Conservation (phyloP, 805 yeast species). For the Candida silvicultrix region DNA sequence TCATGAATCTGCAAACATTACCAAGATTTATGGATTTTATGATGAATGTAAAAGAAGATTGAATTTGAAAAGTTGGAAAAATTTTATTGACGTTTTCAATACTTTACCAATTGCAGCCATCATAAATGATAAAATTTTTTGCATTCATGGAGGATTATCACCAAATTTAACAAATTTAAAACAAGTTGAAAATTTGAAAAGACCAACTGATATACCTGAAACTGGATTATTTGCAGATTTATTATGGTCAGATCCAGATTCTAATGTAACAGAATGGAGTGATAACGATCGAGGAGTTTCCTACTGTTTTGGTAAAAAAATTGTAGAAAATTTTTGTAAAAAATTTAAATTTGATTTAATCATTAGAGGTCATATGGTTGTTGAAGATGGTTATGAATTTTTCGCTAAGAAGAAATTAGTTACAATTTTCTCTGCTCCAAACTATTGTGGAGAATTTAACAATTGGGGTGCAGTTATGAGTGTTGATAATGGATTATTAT, state of each 20-base stretch:
- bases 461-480: slow-evolving; percentile 99
- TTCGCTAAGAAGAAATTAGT: slow-evolving; percentile 69
- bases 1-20: slow-evolving; percentile 96
- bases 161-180: slow-evolving; percentile 60
- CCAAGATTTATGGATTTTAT: slow-evolving; percentile 94
- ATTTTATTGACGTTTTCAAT: slow-evolving; percentile 90
- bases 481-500: slow-evolving; percentile 83
- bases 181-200: slow-evolving; percentile 62
- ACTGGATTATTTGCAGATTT: slow-evolving; percentile 72
- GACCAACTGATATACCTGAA: slow-evolving; percentile 85
- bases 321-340: slow-evolving; percentile 63
- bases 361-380: slow-evolving; percentile 86
- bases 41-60: slow-evolving; percentile 97
- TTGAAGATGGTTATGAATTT: slow-evolving; percentile 83
- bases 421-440: slow-evolving; percentile 78
- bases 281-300: slow-evolving; percentile 82
- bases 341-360: slow-evolving; percentile 69
- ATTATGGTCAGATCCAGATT: slow-evolving; percentile 79
- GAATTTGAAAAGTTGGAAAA: slow-evolving; percentile 88
- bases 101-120: slow-evolving; percentile 93
- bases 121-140: slow-evolving; percentile 91
- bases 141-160: slow-evolving; percentile 80
- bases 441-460: slow-evolving; percentile 54
- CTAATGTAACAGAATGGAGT: slow-evolving; percentile 56
- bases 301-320: slow-evolving; percentile 67